Evolutionary conservation across 441 rosid genomes (phyloP).

Genomic region (Syzygium syzygioides): DNA sequence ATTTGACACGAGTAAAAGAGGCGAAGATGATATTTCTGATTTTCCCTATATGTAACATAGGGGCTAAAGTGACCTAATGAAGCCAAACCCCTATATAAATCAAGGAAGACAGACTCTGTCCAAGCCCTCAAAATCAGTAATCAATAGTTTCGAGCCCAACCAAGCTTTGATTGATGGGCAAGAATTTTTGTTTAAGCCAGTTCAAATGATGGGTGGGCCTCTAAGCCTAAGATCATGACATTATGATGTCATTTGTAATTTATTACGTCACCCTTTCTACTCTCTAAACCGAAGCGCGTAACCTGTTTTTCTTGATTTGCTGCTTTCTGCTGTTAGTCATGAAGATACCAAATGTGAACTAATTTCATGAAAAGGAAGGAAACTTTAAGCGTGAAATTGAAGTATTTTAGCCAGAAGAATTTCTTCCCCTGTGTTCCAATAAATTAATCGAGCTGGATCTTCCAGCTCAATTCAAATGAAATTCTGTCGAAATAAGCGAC

Average conservation of each 20-base stretch:
- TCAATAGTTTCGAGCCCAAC: not conserved
- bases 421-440: not conserved
- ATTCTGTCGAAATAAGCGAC: not conserved
- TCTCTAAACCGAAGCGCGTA: not conserved
- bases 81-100: not conserved
- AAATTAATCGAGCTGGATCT: not conserved
- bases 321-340: not conserved
- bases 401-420: not conserved
- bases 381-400: not conserved
- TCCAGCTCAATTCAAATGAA: not conserved
- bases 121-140: not conserved
- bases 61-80: not conserved
- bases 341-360: not conserved
- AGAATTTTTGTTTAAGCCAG: not conserved
- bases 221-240: not conserved
- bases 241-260: not conserved
- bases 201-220: not conserved
- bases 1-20: not conserved
- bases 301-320: not conserved
- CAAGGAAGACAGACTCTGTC: not conserved
- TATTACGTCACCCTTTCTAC: not conserved
- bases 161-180: not conserved
- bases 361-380: not conserved
- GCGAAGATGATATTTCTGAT: not conserved
- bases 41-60: not conserved